Evolutionary conservation across 768 basidiomycete species (phyloP).

Genomic region (Pluteus cervinus): DNA sequence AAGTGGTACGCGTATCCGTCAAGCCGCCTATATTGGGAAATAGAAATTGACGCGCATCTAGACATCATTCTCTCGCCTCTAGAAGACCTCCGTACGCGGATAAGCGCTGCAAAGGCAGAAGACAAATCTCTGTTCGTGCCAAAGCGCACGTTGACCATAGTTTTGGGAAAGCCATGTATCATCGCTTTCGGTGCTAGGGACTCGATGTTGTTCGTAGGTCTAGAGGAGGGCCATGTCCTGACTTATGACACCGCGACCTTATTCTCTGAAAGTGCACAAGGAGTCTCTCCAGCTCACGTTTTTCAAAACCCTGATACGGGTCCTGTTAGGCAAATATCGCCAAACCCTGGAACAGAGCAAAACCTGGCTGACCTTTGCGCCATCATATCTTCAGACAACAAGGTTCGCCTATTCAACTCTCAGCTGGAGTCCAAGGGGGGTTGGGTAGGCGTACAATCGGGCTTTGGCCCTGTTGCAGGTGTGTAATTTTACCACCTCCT

Average conservation of each 20-base stretch:
- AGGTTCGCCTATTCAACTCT: conserved; percentile 57
- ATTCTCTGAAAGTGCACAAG: conserved; percentile 37
- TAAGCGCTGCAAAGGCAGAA: conserved; percentile 36
- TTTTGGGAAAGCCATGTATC: conserved; percentile 41
- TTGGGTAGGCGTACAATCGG: conserved; percentile 38
- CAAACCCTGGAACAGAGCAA: conserved; percentile 56
- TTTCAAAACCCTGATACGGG: conserved; percentile 40
- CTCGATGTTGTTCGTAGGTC: conserved; percentile 52
- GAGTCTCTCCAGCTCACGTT: conserved; percentile 41
- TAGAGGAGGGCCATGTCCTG: conserved; percentile 51
- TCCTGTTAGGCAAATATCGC: conserved; percentile 45
- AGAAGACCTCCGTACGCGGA: conserved; percentile 49
- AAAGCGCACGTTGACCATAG: conserved; percentile 41
- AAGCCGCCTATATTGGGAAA: neutral
- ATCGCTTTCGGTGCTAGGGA: conserved; percentile 56
- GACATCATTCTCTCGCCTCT: conserved; percentile 61
- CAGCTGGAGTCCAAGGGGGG: conserved; percentile 53
- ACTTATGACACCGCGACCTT: conserved; percentile 53
- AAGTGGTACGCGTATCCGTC: conserved; percentile 15
- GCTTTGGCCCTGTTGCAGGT: conserved; percentile 56
- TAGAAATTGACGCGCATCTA: conserved; percentile 18
- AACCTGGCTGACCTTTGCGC: conserved; percentile 54
- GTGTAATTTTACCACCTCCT: too few relatives aligned
- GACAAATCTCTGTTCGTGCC: conserved; percentile 38
- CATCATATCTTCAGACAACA: conserved; percentile 39